A percentile compares a stretch with the other conserved stretches of the same genome.
Evolutionary conservation across 352 stramenopile species (phyloP).

Genomic region (Globisporangium abappressorium): DNA sequence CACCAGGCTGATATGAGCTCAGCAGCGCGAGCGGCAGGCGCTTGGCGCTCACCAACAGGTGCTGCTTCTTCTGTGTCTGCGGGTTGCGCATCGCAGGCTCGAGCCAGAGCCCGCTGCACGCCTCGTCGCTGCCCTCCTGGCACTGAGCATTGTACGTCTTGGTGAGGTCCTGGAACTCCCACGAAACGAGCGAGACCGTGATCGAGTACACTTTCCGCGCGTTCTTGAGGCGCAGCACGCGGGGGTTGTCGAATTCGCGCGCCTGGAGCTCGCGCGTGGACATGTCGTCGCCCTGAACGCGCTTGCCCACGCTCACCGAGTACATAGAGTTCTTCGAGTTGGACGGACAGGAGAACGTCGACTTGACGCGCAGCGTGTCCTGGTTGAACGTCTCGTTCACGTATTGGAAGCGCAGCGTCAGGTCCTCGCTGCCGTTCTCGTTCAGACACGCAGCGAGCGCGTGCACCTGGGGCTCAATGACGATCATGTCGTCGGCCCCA

Average conservation of each 20-base stretch:
- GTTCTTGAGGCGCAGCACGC: slow-evolving; percentile 6
- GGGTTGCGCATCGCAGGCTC: background rate
- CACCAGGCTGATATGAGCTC: background rate
- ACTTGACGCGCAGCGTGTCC: background rate
- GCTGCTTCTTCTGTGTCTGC: background rate
- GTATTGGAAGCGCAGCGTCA: slow-evolving; percentile 5
- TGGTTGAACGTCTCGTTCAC: background rate
- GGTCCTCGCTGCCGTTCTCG: background rate
- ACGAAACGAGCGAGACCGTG: slow-evolving; percentile 4
- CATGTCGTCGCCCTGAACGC: slow-evolving; percentile 8
- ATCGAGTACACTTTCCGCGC: slow-evolving; percentile 15
- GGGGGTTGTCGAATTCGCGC: background rate
- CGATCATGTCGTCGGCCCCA: background rate
- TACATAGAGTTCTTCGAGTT: slow-evolving; percentile 11
- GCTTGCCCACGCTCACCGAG: slow-evolving; percentile 4
- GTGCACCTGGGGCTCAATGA: slow-evolving; percentile 5
- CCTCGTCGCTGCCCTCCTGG: background rate
- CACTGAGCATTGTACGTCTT: slow-evolving; percentile 1
- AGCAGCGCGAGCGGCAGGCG: slow-evolving; percentile 2
- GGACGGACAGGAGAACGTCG: background rate
- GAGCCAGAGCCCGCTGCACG: background rate
- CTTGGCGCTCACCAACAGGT: background rate
- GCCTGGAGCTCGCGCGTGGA: background rate
- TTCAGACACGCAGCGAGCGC: slow-evolving; percentile 7
- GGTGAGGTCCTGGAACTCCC: background rate